Evolutionary conservation across 202 grass and related monocot genomes (phyloP).

Genomic region (Miscanthus sacchariflorus): DNA sequence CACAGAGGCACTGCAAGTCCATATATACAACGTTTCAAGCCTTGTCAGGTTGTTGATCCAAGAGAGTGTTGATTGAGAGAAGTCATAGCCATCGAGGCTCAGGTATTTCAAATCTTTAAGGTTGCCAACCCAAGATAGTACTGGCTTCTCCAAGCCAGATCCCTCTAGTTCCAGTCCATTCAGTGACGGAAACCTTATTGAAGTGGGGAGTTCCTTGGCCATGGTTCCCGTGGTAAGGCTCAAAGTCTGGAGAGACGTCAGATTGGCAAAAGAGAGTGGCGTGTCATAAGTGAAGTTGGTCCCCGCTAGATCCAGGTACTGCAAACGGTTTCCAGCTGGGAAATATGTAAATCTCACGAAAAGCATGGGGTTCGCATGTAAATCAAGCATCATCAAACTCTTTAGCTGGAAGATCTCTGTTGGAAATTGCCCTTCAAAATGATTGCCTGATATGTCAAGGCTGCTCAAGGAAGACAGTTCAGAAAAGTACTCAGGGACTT

Average conservation of each 20-base stretch:
- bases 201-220: not conserved
- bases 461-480: constrained; percentile 34
- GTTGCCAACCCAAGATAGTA: too few relatives aligned
- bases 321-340: constrained; percentile 37
- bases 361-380: constrained; percentile 39
- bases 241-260: not conserved
- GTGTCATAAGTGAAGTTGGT: constrained; percentile 55
- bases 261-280: constrained; percentile 28
- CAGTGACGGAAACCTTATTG: not conserved
- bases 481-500: constrained; percentile 46
- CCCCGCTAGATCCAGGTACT: constrained; percentile 37
- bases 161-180: too few relatives aligned
- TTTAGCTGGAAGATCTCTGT: constrained; percentile 46
- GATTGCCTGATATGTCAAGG: constrained; percentile 28
- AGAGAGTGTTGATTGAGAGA: too few relatives aligned
- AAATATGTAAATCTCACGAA: constrained; percentile 53
- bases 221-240: not conserved
- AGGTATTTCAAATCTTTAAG: too few relatives aligned
- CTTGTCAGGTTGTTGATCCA: too few relatives aligned
- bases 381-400: constrained; percentile 52
- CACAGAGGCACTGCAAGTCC: too few relatives aligned
- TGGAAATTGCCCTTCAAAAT: constrained; percentile 49
- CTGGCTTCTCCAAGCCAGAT: too few relatives aligned
- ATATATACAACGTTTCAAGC: too few relatives aligned
- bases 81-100: too few relatives aligned